Percentiles rank a stretch among this genome's conserved stretches.
Evolutionary conservation across 768 basidiomycete genomes (phyloP).

Genomic region (Clitopilus passeckerianus): DNA sequence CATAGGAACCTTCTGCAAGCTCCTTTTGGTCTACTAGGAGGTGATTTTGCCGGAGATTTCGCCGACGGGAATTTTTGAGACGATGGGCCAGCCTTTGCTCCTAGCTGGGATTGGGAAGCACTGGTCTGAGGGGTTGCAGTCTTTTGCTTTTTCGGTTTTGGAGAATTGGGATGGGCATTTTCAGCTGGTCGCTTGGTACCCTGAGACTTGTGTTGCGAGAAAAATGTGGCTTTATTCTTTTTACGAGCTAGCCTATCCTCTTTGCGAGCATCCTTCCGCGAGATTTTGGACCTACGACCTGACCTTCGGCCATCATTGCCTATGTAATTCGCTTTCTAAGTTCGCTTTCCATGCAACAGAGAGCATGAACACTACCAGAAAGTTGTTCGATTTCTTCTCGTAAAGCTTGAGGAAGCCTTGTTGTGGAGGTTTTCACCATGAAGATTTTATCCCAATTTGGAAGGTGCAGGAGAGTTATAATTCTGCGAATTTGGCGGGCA

Average conservation of each 20-base stretch:
- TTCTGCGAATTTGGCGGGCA: background rate
- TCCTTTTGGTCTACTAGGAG: background rate
- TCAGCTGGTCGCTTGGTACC: conserved; percentile 31
- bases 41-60: background rate
- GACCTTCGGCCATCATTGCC: conserved; percentile 16
- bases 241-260: conserved; percentile 56
- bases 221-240: conserved; percentile 58
- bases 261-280: conserved; percentile 63
- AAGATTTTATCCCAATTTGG: background rate
- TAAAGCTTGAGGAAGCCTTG: conserved; percentile 28
- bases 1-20: background rate
- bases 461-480: background rate
- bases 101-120: background rate
- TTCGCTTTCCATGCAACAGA: background rate
- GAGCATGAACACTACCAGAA: conserved; percentile 7
- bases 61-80: background rate
- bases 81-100: background rate
- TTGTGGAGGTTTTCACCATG: conserved; percentile 30
- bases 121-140: background rate
- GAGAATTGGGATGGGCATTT: conserved; percentile 39
- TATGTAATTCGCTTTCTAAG: conserved; percentile 1
- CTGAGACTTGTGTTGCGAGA: conserved; percentile 24
- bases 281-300: conserved; percentile 17
- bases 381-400: conserved; percentile 21
- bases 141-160: background rate